A percentile compares a stretch with the other conserved stretches of the same genome.
phyloP scores from a whole-genome alignment of 2,329 filamentous ascomycete genomes.

The Colletotrichum navitas region DNA sequence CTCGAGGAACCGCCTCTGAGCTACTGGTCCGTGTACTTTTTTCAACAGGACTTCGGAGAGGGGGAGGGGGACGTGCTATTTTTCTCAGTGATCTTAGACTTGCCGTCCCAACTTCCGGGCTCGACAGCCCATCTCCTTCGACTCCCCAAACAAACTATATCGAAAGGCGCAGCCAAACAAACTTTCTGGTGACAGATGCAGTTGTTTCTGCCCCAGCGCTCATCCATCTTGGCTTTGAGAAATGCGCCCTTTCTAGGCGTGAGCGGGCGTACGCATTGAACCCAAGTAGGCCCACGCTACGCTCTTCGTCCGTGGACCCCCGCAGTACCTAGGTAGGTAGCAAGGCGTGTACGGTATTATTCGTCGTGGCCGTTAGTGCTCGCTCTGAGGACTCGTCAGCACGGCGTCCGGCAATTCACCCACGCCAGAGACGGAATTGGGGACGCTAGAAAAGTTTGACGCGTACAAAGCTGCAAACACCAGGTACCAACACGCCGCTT shows the following conservation, averaged over 20 bases:
- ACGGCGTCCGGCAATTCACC: not conserved
- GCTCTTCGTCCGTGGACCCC: not conserved
- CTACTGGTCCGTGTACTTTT: not conserved
- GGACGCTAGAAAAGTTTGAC: constrained; percentile 32
- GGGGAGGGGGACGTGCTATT: not conserved
- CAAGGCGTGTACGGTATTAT: not conserved
- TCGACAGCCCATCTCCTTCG: not conserved
- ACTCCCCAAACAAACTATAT: not conserved
- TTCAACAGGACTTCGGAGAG: not conserved
- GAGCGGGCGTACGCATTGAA: constrained; percentile 17
- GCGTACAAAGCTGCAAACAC: constrained; percentile 7
- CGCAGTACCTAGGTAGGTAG: not conserved
- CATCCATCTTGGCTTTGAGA: constrained; percentile 32
- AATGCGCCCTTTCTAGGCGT: constrained; percentile 7
- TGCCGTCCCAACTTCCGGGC: not conserved
- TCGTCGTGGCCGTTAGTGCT: not conserved
- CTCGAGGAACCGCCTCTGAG: not conserved
- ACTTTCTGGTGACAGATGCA: constrained; percentile 23
- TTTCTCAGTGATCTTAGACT: not conserved
- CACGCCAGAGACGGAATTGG: not conserved
- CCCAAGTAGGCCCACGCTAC: not conserved
- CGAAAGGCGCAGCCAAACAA: constrained; percentile 12
- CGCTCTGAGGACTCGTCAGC: not conserved
- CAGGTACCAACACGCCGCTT: not conserved
- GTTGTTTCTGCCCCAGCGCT: constrained; percentile 18